phyloP scores from a whole-genome alignment of 139 green algal genomes.

The Yamagishiella unicocca region DNA sequence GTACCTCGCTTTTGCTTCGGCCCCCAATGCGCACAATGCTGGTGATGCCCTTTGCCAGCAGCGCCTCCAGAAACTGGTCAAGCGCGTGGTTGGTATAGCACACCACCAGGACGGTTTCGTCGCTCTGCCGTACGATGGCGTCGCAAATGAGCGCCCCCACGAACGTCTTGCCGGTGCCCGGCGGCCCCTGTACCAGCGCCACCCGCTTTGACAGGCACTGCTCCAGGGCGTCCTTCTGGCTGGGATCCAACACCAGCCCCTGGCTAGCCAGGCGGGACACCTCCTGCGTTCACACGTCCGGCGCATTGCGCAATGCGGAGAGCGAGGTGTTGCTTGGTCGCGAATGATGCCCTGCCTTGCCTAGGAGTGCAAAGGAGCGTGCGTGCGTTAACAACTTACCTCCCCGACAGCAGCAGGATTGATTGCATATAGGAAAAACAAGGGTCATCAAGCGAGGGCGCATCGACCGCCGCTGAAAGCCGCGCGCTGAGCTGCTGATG shows the following conservation, averaged over 20 bases:
- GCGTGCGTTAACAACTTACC: too few species aligned
- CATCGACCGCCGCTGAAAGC: too few species aligned
- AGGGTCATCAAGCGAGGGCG: too few species aligned
- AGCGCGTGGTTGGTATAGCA: constrained; percentile 90
- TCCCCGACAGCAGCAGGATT: too few species aligned
- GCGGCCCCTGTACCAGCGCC: constrained; percentile 56
- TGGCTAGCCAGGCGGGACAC: constrained; percentile 5
- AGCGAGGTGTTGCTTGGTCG: too few species aligned
- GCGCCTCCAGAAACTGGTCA: constrained; percentile 78
- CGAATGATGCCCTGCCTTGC: too few species aligned
- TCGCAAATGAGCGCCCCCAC: constrained; percentile 69
- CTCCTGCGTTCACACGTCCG: constrained; percentile 44
- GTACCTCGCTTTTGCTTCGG: constrained; percentile 53
- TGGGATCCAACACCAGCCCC: constrained; percentile 46
- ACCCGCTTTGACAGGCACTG: constrained; percentile 47
- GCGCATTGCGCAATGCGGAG: too few species aligned
- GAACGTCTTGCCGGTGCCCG: constrained; percentile 74
- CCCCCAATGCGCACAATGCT: constrained; percentile 73
- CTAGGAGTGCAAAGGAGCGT: too few species aligned
- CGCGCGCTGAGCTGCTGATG: too few species aligned
- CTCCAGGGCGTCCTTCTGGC: constrained; percentile 48
- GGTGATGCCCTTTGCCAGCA: constrained; percentile 74
- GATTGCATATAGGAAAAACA: too few species aligned
- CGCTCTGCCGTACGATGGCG: constrained; percentile 52
- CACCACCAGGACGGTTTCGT: constrained; percentile 73